Base-by-base conservation (phyloP, 345 rosid genomes). In the Punica granatum region DNA sequence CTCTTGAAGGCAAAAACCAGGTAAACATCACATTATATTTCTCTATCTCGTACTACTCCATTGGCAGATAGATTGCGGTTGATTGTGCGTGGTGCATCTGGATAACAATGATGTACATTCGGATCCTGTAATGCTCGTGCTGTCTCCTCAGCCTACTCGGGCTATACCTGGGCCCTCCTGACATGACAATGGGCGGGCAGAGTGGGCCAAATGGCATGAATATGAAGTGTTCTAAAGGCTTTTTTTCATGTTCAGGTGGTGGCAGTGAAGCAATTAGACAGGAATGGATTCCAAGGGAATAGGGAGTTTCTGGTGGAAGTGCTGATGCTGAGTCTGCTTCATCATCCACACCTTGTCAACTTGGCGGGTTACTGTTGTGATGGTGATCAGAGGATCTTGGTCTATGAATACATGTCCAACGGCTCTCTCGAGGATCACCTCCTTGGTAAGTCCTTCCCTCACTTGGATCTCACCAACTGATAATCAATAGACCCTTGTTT, bases 1-100 rank as follows among this genome's bases (percentile, higher is more conserved):
- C 69, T 0, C 59, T 89, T 33, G 89, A 83, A 63, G 68, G 67
- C 65, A 70, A 66, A 33, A 75, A 85, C 51, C 74, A 82, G 65
- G 96, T 88, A 84, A 33, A 15, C n/a, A 31, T 54, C n/a, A 35
- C 60, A 21, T 26, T 72, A 62, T 18, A 23, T 32, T 26, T 70
- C 33, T 63, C 23, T 54, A 21, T 43, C 6, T 56, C 34, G 2
- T 25, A 18, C 18, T 25, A 25, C 9, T 23, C 23, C 30, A 7
- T 25, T 12, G 59, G 4, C n/a, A 25, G 10, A 6, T 25, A 23
- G 26, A 8, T 53, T 21, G 12, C 23, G 59, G 59, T 53, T 23
- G 59, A 53, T 53, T 46, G 11, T 53, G 53, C 59, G 3, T 23
- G 23, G 19, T 8, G 7, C 23, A 9, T 46, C n/a, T 19, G 3